Evolutionary conservation across 2,329 filamentous ascomycete genomes (phyloP), one percentile per base, ranked within the genome.

Genomic region (Epichloe hybrida): DNA sequence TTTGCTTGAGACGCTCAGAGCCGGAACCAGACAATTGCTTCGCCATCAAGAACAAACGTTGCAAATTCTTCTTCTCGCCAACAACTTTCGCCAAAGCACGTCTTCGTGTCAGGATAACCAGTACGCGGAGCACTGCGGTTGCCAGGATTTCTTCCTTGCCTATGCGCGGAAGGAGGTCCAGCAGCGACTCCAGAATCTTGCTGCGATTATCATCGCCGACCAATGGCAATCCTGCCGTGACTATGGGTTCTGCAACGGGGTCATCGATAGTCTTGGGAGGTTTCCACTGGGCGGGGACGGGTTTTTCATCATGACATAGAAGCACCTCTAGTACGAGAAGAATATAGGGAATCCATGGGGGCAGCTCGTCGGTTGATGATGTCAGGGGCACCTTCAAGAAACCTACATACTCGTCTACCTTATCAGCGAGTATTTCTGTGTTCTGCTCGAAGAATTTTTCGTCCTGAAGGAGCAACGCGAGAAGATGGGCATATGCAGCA

Each of bases 41-140:
- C 52, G 91, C 82, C 87, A 97, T 95, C 48, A 96, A 79, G 66
- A 98, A 97, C 21, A 98, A 73, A 31, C 88, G 80, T 62, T 93
- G 87, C 46, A 98, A 74, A 59, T 95, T 94, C 62, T 83, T 86
- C 70, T 89, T 95, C 64, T 95, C 86, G 5, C 88, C 87, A 45
- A 97, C 76, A 43, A 77, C 73, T 56, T 81, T 77, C 2, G 93
- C 90, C 54, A 94, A 75, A 13, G 79, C 73, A 48, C 88, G 83
- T 53, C 81, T 79, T 21, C 94, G 81, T 1, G 93, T 96, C 34
- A 98, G 72, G 54, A 96, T 89, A 34, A 95, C 87, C 36, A 98
- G 70, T 12, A 95, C 81, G 40, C 93, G 81, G 46, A 87, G 77
- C 12, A 94, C 79, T 0, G 91, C 90, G 3, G 95, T 75, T 36